Percentiles rank a stretch among this genome's conserved stretches.
Evolutionary conservation across 495 filamentous ascomycete species (phyloP).

Genomic region (Penicillium nucicola): DNA sequence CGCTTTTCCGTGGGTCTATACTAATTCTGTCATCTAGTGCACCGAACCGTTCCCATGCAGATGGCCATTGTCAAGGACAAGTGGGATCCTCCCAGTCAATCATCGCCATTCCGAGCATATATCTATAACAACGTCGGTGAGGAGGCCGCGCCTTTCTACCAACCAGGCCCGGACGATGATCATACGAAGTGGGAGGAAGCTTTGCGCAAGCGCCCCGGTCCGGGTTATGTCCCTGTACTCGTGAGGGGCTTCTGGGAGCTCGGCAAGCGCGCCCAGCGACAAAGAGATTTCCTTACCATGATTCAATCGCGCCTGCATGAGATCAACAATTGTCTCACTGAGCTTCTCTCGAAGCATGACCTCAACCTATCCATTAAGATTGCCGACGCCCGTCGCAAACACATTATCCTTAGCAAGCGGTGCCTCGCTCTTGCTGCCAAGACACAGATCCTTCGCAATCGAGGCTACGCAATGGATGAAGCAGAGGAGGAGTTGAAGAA

Average conservation of each 20-base stretch:
- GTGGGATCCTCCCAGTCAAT: constrained; percentile 71
- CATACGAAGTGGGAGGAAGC: constrained; percentile 91
- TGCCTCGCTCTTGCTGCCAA: constrained; percentile 83
- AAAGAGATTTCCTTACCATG: constrained; percentile 66
- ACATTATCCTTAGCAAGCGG: constrained; percentile 74
- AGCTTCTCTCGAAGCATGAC: constrained; percentile 77
- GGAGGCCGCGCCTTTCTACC: constrained; percentile 75
- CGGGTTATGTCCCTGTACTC: constrained; percentile 72
- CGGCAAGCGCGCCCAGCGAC: constrained; percentile 71
- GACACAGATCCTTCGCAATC: constrained; percentile 85
- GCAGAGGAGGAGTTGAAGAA: constrained; percentile 89
- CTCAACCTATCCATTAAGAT: constrained; percentile 75
- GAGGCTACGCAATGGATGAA: constrained; percentile 87
- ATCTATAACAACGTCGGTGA: constrained; percentile 91
- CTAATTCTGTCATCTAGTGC: constrained; percentile 35
- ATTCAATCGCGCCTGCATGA: constrained; percentile 83
- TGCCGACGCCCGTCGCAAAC: constrained; percentile 74
- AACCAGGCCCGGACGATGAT: constrained; percentile 73
- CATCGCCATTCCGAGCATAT: constrained; percentile 83
- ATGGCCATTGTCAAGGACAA: constrained; percentile 74
- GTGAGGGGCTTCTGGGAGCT: constrained; percentile 68
- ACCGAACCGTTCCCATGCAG: constrained; percentile 83
- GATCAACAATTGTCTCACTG: constrained; percentile 81
- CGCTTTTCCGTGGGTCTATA: background rate
- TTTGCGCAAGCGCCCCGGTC: constrained; percentile 72